A percentile compares a stretch with the other conserved stretches of the same genome.
These are phyloP conservation scores for Colletotrichum magnum DNA, from an alignment of 2,329 filamentous ascomycete genomes.

Conservation along the genomic window DNA sequence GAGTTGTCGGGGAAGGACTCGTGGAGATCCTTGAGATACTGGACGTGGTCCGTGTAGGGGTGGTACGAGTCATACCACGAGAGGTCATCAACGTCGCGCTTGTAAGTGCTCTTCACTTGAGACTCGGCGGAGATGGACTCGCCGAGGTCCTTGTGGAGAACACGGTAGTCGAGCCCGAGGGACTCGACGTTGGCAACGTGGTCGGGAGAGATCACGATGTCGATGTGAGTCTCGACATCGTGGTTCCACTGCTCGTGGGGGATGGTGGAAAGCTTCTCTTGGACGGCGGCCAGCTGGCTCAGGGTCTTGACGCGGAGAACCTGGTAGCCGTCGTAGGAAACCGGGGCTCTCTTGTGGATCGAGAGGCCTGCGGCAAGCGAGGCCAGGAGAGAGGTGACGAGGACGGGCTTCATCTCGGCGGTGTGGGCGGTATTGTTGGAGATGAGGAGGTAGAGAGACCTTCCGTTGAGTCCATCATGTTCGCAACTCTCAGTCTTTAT, in stretches of 20 bases:
- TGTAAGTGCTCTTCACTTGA: conserved; percentile 18
- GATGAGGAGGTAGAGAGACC: not conserved
- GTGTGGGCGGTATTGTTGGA: not conserved
- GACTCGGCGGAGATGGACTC: conserved; percentile 44
- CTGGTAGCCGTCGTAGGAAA: conserved; percentile 61
- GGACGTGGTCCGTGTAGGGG: conserved; percentile 63
- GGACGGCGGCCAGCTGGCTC: conserved; percentile 39
- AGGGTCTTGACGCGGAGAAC: conserved; percentile 53
- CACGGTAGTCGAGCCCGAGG: conserved; percentile 43
- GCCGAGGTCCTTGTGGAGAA: conserved; percentile 46
- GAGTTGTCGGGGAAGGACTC: conserved; percentile 59
- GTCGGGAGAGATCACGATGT: conserved; percentile 46
- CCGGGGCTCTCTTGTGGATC: conserved; percentile 24
- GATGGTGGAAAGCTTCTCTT: conserved; percentile 41
- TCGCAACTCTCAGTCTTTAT: too few species aligned
- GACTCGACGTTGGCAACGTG: conserved; percentile 43
- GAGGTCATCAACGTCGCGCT: conserved; percentile 49
- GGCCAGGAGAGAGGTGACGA: conserved; percentile 11
- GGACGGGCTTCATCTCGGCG: conserved; percentile 17
- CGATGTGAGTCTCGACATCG: conserved; percentile 42
- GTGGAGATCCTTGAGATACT: conserved; percentile 60
- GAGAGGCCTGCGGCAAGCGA: conserved; percentile 24
- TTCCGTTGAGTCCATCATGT: too few species aligned
- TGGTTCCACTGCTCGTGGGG: conserved; percentile 46
- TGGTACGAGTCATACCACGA: conserved; percentile 67